Evolutionary conservation across 2,329 filamentous ascomycete genomes (phyloP).

Genomic region (Fusarium ambrosium): DNA sequence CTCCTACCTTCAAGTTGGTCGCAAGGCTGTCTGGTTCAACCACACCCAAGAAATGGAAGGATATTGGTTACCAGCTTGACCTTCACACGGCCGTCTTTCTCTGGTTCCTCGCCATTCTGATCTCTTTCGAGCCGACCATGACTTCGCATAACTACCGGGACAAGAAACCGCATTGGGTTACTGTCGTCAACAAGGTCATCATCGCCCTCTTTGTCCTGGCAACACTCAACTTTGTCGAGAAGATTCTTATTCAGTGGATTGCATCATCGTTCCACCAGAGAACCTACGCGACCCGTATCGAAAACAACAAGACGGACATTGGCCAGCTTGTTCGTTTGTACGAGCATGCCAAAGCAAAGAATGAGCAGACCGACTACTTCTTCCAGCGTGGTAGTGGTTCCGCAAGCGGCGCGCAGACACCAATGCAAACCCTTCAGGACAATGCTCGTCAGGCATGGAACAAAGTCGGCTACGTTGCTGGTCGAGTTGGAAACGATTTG

Average conservation of each 20-base stretch:
- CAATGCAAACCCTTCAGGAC: constrained; percentile 78
- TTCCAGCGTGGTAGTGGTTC: constrained; percentile 59
- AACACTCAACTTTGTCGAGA: constrained; percentile 87
- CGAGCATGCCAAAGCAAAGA: constrained; percentile 82
- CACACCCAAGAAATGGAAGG: constrained; percentile 92
- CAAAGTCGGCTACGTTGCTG: constrained; percentile 88
- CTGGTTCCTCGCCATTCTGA: constrained; percentile 89
- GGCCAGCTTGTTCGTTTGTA: constrained; percentile 67
- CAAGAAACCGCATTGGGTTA: constrained; percentile 76
- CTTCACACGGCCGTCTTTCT: constrained; percentile 88
- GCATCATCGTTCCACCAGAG: constrained; percentile 92
- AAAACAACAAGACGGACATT: constrained; percentile 93
- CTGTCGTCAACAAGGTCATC: constrained; percentile 85
- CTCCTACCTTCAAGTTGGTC: constrained; percentile 61
- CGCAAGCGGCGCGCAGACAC: constrained; percentile 77
- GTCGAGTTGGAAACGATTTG: constrained; percentile 90
- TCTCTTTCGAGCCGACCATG: constrained; percentile 89
- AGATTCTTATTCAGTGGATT: constrained; percentile 94
- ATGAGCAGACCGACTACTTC: constrained; percentile 66
- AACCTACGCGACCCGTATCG: constrained; percentile 91
- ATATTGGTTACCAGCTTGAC: constrained; percentile 88
- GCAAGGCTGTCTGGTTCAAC: constrained; percentile 84
- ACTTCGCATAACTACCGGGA: constrained; percentile 61
- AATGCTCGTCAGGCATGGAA: constrained; percentile 81
- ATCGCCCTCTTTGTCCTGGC: constrained; percentile 85